phyloP scores from a whole-genome alignment of 2,329 filamentous ascomycete species.

The Talaromyces sp. region DNA sequence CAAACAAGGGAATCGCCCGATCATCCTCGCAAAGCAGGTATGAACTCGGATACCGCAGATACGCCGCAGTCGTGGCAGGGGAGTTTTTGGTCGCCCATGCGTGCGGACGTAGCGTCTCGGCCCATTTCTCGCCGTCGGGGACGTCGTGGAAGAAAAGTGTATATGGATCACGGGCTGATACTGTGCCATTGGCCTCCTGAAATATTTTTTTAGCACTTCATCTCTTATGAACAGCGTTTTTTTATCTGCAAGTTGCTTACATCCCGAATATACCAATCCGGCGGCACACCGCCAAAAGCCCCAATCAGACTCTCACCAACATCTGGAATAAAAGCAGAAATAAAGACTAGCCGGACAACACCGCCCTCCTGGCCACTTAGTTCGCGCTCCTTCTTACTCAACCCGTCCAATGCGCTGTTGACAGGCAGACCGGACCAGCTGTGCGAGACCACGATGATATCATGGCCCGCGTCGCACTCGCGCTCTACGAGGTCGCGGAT shows the following conservation, averaged over 20 bases:
- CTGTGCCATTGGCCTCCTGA: conserved; percentile 18
- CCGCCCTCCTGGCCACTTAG: conserved; percentile 25
- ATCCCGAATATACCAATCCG: conserved; percentile 27
- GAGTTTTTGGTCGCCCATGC: conserved; percentile 25
- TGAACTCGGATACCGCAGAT: conserved; percentile 19
- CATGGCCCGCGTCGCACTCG: conserved; percentile 23
- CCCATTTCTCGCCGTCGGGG: conserved; percentile 25
- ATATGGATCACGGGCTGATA: conserved; percentile 21
- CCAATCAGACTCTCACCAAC: conserved; percentile 27
- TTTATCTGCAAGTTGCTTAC: conserved; percentile 11
- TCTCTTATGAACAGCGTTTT: neutral
- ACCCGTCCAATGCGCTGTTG: conserved; percentile 28
- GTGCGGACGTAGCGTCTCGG: conserved; percentile 24
- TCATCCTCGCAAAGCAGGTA: conserved; percentile 30
- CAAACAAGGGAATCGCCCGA: conserved; percentile 23
- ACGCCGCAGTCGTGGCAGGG: conserved; percentile 23
- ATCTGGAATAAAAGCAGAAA: conserved; percentile 30
- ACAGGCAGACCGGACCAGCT: conserved; percentile 35
- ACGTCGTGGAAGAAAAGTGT: conserved; percentile 29
- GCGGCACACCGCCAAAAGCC: conserved; percentile 23
- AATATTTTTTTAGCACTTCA: neutral
- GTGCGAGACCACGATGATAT: conserved; percentile 29
- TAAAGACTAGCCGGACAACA: conserved; percentile 28
- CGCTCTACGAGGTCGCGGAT: conserved; percentile 27
- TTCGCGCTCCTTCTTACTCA: conserved; percentile 18